phyloP scores from a whole-genome alignment of 352 stramenopile genomes.

The Phytophthora lateralis region DNA sequence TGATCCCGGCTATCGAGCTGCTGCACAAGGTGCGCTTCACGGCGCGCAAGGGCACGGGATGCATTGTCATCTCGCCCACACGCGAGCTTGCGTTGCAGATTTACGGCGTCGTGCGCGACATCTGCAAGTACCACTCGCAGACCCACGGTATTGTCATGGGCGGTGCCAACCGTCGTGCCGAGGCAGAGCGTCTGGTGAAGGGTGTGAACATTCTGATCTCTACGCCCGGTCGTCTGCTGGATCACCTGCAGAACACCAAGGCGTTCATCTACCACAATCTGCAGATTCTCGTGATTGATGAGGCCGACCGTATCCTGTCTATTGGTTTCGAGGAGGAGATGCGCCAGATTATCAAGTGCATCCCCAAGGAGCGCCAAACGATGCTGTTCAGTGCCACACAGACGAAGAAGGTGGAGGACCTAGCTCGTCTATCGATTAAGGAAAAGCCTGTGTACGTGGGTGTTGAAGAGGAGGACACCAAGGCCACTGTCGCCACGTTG shows the following conservation, averaged over 20 bases:
- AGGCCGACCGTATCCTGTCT: slow-evolving; percentile 98
- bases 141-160: slow-evolving; percentile 98
- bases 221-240: slow-evolving; percentile 97
- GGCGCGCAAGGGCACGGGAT: slow-evolving; percentile 95
- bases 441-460: slow-evolving; percentile 98
- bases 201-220: slow-evolving; percentile 98
- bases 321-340: slow-evolving; percentile 99
- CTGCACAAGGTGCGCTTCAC: slow-evolving; percentile 97
- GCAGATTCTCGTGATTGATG: slow-evolving; percentile 98
- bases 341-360: slow-evolving; percentile 97
- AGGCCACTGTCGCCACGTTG: slow-evolving; percentile 93
- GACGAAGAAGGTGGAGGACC: slow-evolving; percentile 98
- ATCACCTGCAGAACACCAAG: slow-evolving; percentile 99
- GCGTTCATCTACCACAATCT: slow-evolving; percentile 97
- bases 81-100: slow-evolving; percentile 99
- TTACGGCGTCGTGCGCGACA: slow-evolving; percentile 97
- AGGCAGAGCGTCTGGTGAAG: slow-evolving; percentile 94
- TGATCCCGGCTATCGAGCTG: slow-evolving; percentile 98
- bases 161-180: slow-evolving; percentile 96
- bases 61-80: slow-evolving; percentile 98
- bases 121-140: slow-evolving; percentile 94
- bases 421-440: slow-evolving; percentile 93
- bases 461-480: slow-evolving; percentile 91
- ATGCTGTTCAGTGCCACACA: slow-evolving; percentile 99
- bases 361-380: slow-evolving; percentile 98